A percentile compares a stretch with the other conserved stretches of the same genome.
Conservation (phyloP, 345 rosid species). For the Excoecaria cochinchinensis region DNA sequence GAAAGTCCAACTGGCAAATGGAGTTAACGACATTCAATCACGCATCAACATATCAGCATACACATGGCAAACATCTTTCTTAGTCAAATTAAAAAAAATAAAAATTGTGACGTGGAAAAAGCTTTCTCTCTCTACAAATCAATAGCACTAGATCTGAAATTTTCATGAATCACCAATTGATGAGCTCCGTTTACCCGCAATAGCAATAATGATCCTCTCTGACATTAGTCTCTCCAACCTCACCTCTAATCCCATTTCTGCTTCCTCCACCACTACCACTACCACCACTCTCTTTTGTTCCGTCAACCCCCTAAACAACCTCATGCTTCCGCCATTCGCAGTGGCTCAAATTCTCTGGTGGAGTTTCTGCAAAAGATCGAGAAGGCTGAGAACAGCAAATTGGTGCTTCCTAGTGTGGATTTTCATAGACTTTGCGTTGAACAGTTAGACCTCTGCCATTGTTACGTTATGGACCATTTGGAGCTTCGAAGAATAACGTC, state of each 20-base stretch:
- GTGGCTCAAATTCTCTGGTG: slow-evolving; percentile 61
- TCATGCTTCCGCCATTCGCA: slow-evolving; percentile 60
- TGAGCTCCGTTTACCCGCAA: not conserved
- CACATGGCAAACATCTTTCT: too few relatives aligned
- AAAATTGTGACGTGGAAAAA: too few relatives aligned
- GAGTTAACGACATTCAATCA: too few relatives aligned
- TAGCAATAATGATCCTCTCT: slow-evolving; percentile 55
- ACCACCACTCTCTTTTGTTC: slow-evolving; percentile 27
- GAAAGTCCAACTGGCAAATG: too few relatives aligned
- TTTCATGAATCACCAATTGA: not conserved
- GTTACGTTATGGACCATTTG: slow-evolving; percentile 85
- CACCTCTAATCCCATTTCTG: slow-evolving; percentile 1
- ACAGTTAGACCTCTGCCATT: slow-evolving; percentile 75
- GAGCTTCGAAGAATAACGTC: slow-evolving; percentile 76
- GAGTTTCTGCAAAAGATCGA: slow-evolving; percentile 70
- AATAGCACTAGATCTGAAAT: too few relatives aligned
- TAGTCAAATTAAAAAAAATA: too few relatives aligned
- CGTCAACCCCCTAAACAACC: slow-evolving; percentile 8
- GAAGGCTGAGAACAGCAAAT: slow-evolving; percentile 47
- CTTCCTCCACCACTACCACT: slow-evolving; percentile 15
- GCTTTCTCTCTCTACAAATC: too few relatives aligned
- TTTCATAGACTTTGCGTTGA: slow-evolving; percentile 77
- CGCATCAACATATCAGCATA: too few relatives aligned
- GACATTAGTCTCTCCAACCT: slow-evolving; percentile 29
- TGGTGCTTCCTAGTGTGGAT: slow-evolving; percentile 75